Percentiles rank a stretch among this genome's conserved stretches.
Evolutionary conservation across 306 rosid species (phyloP).

Genomic region (Cucurbita ficifolia): DNA sequence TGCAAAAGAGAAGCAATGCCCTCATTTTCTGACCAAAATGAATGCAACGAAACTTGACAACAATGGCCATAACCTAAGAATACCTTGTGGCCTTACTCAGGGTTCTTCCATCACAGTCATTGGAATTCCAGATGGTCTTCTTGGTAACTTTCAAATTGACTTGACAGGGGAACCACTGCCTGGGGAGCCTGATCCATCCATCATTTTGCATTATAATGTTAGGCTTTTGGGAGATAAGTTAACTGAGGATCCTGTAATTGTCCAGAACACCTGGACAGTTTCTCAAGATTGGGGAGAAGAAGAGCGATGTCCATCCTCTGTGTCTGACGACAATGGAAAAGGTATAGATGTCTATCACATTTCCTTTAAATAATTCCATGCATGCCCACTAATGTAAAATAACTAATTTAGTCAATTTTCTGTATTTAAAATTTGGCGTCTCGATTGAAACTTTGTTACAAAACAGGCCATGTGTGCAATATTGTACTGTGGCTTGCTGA

Average conservation of each 20-base stretch:
- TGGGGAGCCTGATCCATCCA: conserved; percentile 93
- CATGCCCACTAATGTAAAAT: background rate
- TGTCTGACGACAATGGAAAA: conserved; percentile 50
- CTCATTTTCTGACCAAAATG: conserved; percentile 76
- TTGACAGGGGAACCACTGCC: conserved; percentile 90
- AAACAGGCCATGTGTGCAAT: background rate
- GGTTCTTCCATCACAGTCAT: conserved; percentile 84
- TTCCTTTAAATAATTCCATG: conserved; percentile 4
- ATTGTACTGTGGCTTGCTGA: background rate
- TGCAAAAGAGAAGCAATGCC: conserved; percentile 77
- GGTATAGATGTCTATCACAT: conserved; percentile 26
- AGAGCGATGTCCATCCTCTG: conserved; percentile 87
- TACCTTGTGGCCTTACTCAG: conserved; percentile 95
- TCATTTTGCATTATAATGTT: conserved; percentile 87
- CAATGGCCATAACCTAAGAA: conserved; percentile 40
- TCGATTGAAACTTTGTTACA: background rate
- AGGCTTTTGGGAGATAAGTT: conserved; percentile 90
- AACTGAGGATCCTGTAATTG: conserved; percentile 93
- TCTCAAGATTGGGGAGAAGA: conserved; percentile 97
- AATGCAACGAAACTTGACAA: conserved; percentile 44
- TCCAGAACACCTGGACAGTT: conserved; percentile 88
- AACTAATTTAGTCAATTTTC: background rate
- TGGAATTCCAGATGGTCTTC: conserved; percentile 79
- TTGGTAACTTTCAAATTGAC: conserved; percentile 76
- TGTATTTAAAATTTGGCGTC: background rate